Percentiles rank a stretch among this genome's conserved stretches.
Evolutionary conservation across 2,329 filamentous ascomycete genomes (phyloP).

Genomic region (Pseudogymnoascus sp.): DNA sequence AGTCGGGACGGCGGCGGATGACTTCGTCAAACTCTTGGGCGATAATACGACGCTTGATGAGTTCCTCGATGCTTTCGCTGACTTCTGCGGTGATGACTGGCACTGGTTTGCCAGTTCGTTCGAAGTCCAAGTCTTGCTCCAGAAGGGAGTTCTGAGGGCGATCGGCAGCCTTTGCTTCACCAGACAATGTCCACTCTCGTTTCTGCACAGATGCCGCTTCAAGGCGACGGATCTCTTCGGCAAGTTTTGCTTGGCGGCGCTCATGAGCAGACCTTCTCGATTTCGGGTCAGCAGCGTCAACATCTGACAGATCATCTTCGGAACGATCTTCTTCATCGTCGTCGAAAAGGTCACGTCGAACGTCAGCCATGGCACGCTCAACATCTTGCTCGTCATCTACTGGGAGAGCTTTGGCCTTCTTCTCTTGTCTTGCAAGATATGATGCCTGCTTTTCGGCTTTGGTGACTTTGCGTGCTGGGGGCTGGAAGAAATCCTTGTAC

Average conservation of each 20-base stretch:
- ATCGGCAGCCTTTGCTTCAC: slow-evolving; percentile 75
- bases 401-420: slow-evolving; percentile 33
- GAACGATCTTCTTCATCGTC: slow-evolving; percentile 60
- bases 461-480: slow-evolving; percentile 63
- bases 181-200: slow-evolving; percentile 80
- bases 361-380: slow-evolving; percentile 74
- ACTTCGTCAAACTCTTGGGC: slow-evolving; percentile 90
- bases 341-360: slow-evolving; percentile 85
- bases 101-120: slow-evolving; percentile 88
- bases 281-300: slow-evolving; percentile 60
- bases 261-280: slow-evolving; percentile 79
- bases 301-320: slow-evolving; percentile 55
- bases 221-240: slow-evolving; percentile 82
- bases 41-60: slow-evolving; percentile 90
- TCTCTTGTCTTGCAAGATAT: slow-evolving; percentile 30
- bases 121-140: slow-evolving; percentile 92
- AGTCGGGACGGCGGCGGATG: slow-evolving; percentile 68
- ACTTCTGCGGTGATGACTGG: slow-evolving; percentile 88
- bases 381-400: slow-evolving; percentile 57
- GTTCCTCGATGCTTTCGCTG: slow-evolving; percentile 81
- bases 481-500: slow-evolving; percentile 90
- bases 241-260: slow-evolving; percentile 73
- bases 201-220: slow-evolving; percentile 86
- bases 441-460: slow-evolving; percentile 40
- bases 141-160: slow-evolving; percentile 86